Evolutionary conservation across 805 yeast genomes (phyloP), one percentile per base, ranked within the genome.

Genomic region (Lipomyces sp.): DNA sequence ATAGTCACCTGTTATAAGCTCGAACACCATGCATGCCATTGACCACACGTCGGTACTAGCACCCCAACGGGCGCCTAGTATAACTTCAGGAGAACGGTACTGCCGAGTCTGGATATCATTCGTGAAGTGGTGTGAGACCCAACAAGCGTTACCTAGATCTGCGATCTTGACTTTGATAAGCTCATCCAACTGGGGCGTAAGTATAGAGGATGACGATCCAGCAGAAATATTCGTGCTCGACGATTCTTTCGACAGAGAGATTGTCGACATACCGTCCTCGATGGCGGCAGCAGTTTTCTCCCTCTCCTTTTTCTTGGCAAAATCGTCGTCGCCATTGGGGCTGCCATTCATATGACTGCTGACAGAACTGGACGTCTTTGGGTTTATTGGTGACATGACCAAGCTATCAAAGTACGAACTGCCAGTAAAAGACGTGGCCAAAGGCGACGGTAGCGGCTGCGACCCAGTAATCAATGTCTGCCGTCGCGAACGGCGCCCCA

Each of bases 1-100:
- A 74, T 93, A 93, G 77, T 94, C 98, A 2, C 98, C 98, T 0
- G 99, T 94, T 55, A 94, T 78, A 32, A 95, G 82, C 79, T 95
- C 99, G 78, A 95, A 95, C 0, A 90, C 82, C 73, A 95, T 79
- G 79, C 98, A 93, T 0, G 96, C 98, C 73, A 90, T 82, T n/a
- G 97, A 90, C 99, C 99, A 95, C 58, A 94, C 84, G 78, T 95
- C 99, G 0, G 96, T 88, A 63, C 94, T 87, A 61, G 97, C 92
- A 0, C 99, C 99, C 99, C 99, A 95, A 39, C 85, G 82, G 8
- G 90, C 85, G 0, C 96, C 95, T 24, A 90, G 73, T 15, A 90
- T 77, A 4, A 89, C 90, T 74, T 94, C 99, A 0, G 98, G 98
- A 0, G 97, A 86, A 56, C 99, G 82, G 77, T 92, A 92, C 76